A percentile compares a stretch with the other conserved stretches of the same genome.
Evolutionary conservation across 768 basidiomycete species (phyloP).

Genomic region (Hydnomerulius pinastri): DNA sequence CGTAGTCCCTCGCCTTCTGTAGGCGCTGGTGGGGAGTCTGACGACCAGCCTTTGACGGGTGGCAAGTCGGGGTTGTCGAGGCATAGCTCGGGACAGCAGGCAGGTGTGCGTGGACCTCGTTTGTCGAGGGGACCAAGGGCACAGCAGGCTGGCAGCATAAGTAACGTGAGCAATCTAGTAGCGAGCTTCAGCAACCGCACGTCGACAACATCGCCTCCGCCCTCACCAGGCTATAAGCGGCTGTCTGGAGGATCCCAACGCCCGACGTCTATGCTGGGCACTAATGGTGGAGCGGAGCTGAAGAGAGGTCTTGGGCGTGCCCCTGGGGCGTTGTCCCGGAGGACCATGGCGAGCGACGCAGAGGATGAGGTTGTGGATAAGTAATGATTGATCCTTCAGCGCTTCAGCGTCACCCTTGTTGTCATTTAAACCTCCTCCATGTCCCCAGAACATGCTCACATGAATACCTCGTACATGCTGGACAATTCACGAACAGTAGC

Average conservation of each 20-base stretch:
- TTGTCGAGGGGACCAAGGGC: slow-evolving; percentile 49
- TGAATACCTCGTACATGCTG: too few relatives aligned
- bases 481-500: too few relatives aligned
- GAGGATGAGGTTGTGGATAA: slow-evolving; percentile 67
- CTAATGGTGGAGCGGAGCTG: slow-evolving; percentile 8
- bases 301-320: slow-evolving; percentile 48
- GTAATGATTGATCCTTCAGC: slow-evolving; percentile 2
- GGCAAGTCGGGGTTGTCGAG: slow-evolving; percentile 42
- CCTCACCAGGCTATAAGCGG: slow-evolving; percentile 45
- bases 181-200: slow-evolving; percentile 56
- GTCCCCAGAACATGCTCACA: too few relatives aligned
- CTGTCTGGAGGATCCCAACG: slow-evolving; percentile 39
- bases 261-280: slow-evolving; percentile 15
- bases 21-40: slow-evolving; percentile 25
- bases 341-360: slow-evolving; percentile 83
- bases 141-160: slow-evolving; percentile 46
- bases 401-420: not conserved
- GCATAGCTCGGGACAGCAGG: slow-evolving; percentile 43
- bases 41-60: slow-evolving; percentile 37
- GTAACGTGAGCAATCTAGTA: slow-evolving; percentile 56
- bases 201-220: slow-evolving; percentile 38
- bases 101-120: slow-evolving; percentile 53
- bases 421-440: too few relatives aligned
- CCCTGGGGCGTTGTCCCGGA: slow-evolving; percentile 58
- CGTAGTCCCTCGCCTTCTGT: slow-evolving; percentile 47